phyloP scores from a whole-genome alignment of 352 stramenopile genomes.

The Globisporangium emineosum region DNA sequence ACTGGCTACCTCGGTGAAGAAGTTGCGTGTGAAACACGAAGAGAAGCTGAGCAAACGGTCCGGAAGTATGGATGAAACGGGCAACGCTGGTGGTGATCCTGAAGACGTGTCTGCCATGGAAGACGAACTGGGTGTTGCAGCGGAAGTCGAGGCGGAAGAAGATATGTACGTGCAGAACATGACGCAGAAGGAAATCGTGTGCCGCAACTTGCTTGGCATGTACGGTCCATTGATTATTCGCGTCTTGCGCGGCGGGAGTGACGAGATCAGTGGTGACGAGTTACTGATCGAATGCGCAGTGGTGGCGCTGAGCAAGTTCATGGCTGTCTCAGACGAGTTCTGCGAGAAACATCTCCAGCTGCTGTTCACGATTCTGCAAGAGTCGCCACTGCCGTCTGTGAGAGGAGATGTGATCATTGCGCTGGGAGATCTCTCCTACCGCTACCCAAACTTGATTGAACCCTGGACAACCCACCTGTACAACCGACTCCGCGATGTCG shows the following conservation, averaged over 20 bases:
- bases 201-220: conserved; percentile 87
- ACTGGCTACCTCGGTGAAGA: conserved; percentile 81
- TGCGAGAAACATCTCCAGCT: conserved; percentile 95
- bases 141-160: conserved; percentile 86
- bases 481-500: conserved; percentile 89
- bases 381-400: conserved; percentile 69
- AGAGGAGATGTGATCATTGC: conserved; percentile 96
- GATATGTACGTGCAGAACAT: conserved; percentile 92
- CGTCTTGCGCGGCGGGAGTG: conserved; percentile 63
- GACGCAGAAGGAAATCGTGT: conserved; percentile 91
- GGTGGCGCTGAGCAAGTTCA: conserved; percentile 97
- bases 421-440: conserved; percentile 96
- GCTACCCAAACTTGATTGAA: conserved; percentile 98
- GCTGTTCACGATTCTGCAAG: conserved; percentile 92
- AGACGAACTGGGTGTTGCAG: conserved; percentile 90
- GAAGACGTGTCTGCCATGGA: conserved; percentile 89
- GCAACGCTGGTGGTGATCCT: conserved; percentile 16
- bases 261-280: conserved; percentile 60
- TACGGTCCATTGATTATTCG: conserved; percentile 91
- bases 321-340: conserved; percentile 95
- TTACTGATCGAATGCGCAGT: conserved; percentile 91
- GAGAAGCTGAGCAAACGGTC: conserved; percentile 42
- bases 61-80: conserved; percentile 18
- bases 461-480: conserved; percentile 97
- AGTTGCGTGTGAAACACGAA: conserved; percentile 83